Conservation (phyloP, 495 filamentous ascomycete genomes). For the Penicillium riverlandense region DNA sequence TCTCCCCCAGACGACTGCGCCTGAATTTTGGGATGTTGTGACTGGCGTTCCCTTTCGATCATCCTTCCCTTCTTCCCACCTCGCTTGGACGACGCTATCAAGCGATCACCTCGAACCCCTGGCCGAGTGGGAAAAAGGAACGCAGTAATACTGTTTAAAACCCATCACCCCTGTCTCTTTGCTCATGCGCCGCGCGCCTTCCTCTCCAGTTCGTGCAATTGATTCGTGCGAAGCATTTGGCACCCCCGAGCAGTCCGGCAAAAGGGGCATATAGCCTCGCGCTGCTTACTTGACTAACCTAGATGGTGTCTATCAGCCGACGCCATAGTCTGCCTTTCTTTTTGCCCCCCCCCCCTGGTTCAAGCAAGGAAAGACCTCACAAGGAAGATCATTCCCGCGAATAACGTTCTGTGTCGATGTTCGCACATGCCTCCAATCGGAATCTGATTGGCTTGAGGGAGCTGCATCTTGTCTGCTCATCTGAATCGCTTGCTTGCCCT, state of each 20-base stretch:
- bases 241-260: conserved; percentile 1
- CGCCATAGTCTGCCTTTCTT: neutral
- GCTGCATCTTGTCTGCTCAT: neutral
- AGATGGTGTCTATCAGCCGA: conserved; percentile 2
- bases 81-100: too few relatives aligned
- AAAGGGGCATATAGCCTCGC: conserved; percentile 2
- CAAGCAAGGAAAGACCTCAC: conserved; percentile 1
- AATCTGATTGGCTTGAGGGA: conserved; percentile 10
- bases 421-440: conserved; percentile 3
- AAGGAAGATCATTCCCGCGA: conserved; percentile 3
- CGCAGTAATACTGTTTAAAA: too few relatives aligned
- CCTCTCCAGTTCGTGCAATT: conserved; percentile 6
- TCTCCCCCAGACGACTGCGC: too few relatives aligned
- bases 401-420: conserved; percentile 4
- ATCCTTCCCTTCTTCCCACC: too few relatives aligned
- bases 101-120: too few relatives aligned
- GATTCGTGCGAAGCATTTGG: conserved; percentile 8
- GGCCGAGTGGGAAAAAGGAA: too few relatives aligned
- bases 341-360: neutral
- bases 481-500: neutral
- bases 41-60: too few relatives aligned
- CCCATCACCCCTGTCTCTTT: neutral
- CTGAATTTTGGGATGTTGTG: too few relatives aligned
- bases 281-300: conserved; percentile 9
- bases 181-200: conserved; percentile 2